A percentile compares a stretch with the other conserved stretches of the same genome.
Evolutionary conservation across 2,329 filamentous ascomycete genomes (phyloP).

Genomic region (Fonsecaea erecta): DNA sequence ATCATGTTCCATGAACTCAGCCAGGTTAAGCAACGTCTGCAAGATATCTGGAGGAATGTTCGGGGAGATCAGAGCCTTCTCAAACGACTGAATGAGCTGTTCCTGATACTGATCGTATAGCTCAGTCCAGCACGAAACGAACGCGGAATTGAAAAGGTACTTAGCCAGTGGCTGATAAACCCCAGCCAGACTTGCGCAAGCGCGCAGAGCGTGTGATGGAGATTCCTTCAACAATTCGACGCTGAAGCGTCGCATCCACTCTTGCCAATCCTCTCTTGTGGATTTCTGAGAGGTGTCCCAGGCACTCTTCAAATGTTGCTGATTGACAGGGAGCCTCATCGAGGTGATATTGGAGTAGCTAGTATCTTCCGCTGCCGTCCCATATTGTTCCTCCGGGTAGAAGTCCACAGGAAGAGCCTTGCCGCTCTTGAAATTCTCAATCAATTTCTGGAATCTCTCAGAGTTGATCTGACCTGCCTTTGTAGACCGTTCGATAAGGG

Average conservation of each 20-base stretch:
- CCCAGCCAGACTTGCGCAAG: constrained; percentile 87
- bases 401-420: constrained; percentile 94
- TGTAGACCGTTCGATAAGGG: constrained; percentile 86
- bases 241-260: constrained; percentile 97
- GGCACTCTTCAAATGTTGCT: constrained; percentile 92
- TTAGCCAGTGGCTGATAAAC: constrained; percentile 89
- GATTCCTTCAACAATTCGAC: constrained; percentile 94
- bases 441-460: constrained; percentile 87
- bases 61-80: constrained; percentile 90
- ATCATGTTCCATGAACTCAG: constrained; percentile 99
- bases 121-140: constrained; percentile 98
- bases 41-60: constrained; percentile 96
- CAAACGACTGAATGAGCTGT: constrained; percentile 92
- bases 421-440: constrained; percentile 90
- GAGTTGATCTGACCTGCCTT: constrained; percentile 81
- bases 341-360: constrained; percentile 54
- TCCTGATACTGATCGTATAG: constrained; percentile 97
- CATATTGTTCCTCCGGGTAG: constrained; percentile 81
- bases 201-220: constrained; percentile 90
- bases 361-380: constrained; percentile 74
- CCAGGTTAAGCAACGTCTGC: constrained; percentile 90
- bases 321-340: constrained; percentile 93
- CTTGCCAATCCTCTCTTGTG: constrained; percentile 98
- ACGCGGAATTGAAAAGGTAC: constrained; percentile 97
- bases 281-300: constrained; percentile 98